Percentiles rank a stretch among this genome's conserved stretches.
Evolutionary conservation across 768 basidiomycete genomes (phyloP).

Genomic region (Hortiboletus campestris): DNA sequence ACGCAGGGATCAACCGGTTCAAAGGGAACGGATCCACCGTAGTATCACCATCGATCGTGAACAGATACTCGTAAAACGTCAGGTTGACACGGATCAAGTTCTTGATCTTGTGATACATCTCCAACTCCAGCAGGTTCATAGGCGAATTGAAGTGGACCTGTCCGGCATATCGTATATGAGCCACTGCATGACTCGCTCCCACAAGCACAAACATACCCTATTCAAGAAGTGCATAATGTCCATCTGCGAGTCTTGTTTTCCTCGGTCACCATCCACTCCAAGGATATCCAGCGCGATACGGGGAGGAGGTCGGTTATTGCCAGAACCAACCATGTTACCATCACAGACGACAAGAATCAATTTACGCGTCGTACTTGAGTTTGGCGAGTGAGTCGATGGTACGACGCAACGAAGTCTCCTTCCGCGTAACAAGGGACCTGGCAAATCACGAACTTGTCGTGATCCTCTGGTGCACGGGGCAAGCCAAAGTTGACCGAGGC

Average conservation of each 20-base stretch:
- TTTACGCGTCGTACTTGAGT: slow-evolving; percentile 96
- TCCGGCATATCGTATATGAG: not conserved
- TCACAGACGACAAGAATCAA: slow-evolving; percentile 40
- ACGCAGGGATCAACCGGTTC: slow-evolving; percentile 94
- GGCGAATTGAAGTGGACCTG: slow-evolving; percentile 81
- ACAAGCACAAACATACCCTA: slow-evolving; percentile 53
- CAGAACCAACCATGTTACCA: slow-evolving; percentile 87
- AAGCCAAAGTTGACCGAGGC: slow-evolving; percentile 84
- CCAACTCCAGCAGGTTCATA: too few species aligned
- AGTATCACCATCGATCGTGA: slow-evolving; percentile 94
- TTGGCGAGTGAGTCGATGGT: slow-evolving; percentile 94
- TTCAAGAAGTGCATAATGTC: slow-evolving; percentile 96
- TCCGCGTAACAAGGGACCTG: slow-evolving; percentile 99
- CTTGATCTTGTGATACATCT: slow-evolving; percentile 63
- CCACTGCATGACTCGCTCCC: too few species aligned
- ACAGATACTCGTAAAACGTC: slow-evolving; percentile 94
- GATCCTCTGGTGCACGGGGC: slow-evolving; percentile 83
- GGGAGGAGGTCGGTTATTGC: slow-evolving; percentile 59
- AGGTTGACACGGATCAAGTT: slow-evolving; percentile 99
- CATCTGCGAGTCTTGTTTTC: slow-evolving; percentile 66
- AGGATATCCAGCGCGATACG: too few species aligned
- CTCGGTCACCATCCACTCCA: too few species aligned
- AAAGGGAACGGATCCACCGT: slow-evolving; percentile 84
- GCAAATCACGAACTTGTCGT: slow-evolving; percentile 96
- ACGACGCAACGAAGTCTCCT: slow-evolving; percentile 77